A percentile compares a stretch with the other conserved stretches of the same genome.
phyloP scores from a whole-genome alignment of 345 rosid species.

The Melaleuca alternifolia region DNA sequence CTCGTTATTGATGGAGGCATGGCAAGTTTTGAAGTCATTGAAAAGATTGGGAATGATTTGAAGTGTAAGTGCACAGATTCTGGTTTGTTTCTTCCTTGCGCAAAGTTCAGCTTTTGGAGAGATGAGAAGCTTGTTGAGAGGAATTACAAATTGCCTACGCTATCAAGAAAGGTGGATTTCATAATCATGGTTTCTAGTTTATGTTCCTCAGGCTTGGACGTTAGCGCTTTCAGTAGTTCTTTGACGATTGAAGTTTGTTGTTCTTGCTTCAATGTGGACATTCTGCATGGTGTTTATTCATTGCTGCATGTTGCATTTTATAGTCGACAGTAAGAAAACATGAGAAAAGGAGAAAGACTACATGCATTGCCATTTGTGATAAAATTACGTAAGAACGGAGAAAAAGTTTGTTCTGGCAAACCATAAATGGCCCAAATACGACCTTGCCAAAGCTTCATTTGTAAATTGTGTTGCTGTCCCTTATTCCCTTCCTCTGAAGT shows the following conservation, averaged over 20 bases:
- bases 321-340: background rate
- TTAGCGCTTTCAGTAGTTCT: background rate
- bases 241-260: background rate
- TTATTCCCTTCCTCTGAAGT: background rate
- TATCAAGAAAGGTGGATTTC: conserved; percentile 41
- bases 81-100: conserved; percentile 59
- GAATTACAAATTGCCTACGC: conserved; percentile 33
- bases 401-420: background rate
- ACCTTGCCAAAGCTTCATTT: background rate
- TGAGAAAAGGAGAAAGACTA: background rate
- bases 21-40: conserved; percentile 62
- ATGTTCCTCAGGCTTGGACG: background rate
- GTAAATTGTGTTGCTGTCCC: background rate
- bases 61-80: conserved; percentile 56
- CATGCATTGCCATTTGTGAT: background rate
- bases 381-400: background rate
- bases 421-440: background rate
- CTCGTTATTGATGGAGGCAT: conserved; percentile 69
- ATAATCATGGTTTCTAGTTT: background rate
- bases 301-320: background rate
- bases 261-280: background rate
- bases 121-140: conserved; percentile 42
- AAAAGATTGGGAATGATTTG: conserved; percentile 45
- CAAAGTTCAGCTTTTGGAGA: conserved; percentile 69
- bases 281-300: background rate